Evolutionary conservation across 2,329 filamentous ascomycete species (phyloP).

Genomic region (Dryadomyces sulphureus): DNA sequence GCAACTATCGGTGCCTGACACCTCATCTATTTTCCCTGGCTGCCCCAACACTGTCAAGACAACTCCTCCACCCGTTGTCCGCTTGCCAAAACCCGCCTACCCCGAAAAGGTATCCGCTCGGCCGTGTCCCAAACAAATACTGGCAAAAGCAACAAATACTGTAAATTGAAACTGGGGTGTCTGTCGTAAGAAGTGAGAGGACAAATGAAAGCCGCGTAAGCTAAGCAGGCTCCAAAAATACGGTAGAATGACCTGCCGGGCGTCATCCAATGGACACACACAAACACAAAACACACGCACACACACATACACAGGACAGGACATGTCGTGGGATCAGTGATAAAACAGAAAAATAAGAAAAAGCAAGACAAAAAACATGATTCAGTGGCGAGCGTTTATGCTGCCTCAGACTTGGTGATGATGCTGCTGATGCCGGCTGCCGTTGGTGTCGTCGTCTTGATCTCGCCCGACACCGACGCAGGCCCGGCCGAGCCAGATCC

Average conservation of each 20-base stretch:
- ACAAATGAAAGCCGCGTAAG: neutral
- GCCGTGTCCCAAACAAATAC: neutral
- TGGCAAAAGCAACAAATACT: neutral
- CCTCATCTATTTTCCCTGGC: too few relatives aligned
- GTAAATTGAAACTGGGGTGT: neutral
- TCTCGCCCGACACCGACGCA: conserved; percentile 31
- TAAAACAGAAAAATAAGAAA: too few relatives aligned
- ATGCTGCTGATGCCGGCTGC: conserved; percentile 33
- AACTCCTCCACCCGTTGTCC: too few relatives aligned
- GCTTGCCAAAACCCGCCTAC: too few relatives aligned
- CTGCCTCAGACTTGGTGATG: conserved; percentile 33
- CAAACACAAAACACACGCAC: neutral
- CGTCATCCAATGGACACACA: neutral
- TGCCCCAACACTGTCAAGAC: too few relatives aligned
- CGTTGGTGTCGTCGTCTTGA: conserved; percentile 36
- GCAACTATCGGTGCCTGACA: too few relatives aligned
- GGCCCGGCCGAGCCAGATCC: conserved; percentile 14
- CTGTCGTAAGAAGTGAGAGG: neutral
- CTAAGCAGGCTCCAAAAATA: neutral
- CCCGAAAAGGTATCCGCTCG: neutral
- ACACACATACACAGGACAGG: too few relatives aligned
- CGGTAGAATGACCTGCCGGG: neutral
- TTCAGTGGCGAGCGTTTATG: conserved; percentile 4
- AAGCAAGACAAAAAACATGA: neutral
- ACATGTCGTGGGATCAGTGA: too few relatives aligned